These are phyloP conservation scores for Cadophora sp. DNA, from an alignment of 2,329 filamentous ascomycete genomes.

Conservation along the genomic window DNA sequence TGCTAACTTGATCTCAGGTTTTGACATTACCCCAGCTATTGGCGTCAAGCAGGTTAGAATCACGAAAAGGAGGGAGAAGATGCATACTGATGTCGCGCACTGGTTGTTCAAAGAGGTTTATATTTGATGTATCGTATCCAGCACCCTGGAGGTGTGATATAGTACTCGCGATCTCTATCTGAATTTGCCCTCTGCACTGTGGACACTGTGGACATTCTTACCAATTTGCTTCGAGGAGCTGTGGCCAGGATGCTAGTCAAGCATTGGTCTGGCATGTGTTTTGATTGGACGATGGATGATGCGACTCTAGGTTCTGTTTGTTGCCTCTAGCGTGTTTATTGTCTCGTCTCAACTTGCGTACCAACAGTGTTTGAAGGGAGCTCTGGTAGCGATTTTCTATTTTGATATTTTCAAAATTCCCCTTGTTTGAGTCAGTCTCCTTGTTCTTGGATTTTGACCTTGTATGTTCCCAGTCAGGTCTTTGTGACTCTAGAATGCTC, in stretches of 20 bases:
- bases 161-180: background rate
- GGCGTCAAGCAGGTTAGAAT: conserved; percentile 21
- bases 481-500: background rate
- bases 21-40: conserved; percentile 29
- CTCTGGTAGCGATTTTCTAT: background rate
- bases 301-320: background rate
- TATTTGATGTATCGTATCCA: conserved; percentile 15
- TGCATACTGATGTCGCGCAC: conserved; percentile 34
- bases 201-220: background rate
- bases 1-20: conserved; percentile 25
- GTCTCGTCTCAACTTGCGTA: conserved; percentile 7
- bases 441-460: background rate
- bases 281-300: background rate
- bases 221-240: background rate
- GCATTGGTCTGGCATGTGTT: background rate
- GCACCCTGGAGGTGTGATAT: background rate
- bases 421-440: conserved; percentile 9
- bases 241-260: background rate
- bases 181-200: background rate
- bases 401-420: background rate
- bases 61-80: conserved; percentile 27
- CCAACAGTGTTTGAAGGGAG: background rate
- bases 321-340: background rate
- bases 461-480: background rate
- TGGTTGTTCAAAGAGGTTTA: conserved; percentile 37